phyloP scores from a whole-genome alignment of 2,329 filamentous ascomycete species.

The Ophiosphaerella narmari region DNA sequence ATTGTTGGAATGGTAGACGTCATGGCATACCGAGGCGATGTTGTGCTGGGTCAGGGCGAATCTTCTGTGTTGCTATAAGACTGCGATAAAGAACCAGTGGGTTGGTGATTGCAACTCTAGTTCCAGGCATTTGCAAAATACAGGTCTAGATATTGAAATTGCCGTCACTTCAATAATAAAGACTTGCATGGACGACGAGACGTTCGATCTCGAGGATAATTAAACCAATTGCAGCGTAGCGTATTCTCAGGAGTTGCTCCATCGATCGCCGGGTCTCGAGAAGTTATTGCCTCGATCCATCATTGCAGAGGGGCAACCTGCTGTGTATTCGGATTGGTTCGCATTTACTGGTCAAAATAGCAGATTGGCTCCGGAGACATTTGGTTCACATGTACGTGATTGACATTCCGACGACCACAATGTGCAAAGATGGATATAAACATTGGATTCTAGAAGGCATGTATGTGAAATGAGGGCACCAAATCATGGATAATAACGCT shows the following conservation, averaged over 20 bases:
- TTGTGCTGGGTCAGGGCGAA: constrained; percentile 71
- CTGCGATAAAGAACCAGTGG: constrained; percentile 77
- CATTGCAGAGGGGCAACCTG: background rate
- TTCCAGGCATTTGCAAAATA: constrained; percentile 40
- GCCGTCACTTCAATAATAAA: constrained; percentile 9
- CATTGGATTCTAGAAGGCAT: background rate
- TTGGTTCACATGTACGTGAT: too few species aligned
- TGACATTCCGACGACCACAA: background rate
- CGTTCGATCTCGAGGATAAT: constrained; percentile 22
- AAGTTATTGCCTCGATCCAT: background rate
- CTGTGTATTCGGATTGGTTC: too few species aligned
- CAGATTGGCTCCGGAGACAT: too few species aligned
- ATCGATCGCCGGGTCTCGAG: background rate
- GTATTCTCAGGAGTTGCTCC: constrained; percentile 11
- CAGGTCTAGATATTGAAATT: constrained; percentile 16
- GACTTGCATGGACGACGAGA: constrained; percentile 20
- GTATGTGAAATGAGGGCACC: background rate
- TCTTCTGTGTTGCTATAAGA: constrained; percentile 68
- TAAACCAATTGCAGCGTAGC: constrained; percentile 31
- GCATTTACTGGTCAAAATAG: too few species aligned
- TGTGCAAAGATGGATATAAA: background rate
- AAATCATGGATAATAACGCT: constrained; percentile 21
- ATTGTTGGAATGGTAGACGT: constrained; percentile 36
- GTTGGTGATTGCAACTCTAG: constrained; percentile 61
- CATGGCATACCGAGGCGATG: constrained; percentile 61